Percentiles rank a stretch among this genome's conserved stretches.
phyloP scores from a whole-genome alignment of 768 basidiomycete species.

The Boletus sensibilis region DNA sequence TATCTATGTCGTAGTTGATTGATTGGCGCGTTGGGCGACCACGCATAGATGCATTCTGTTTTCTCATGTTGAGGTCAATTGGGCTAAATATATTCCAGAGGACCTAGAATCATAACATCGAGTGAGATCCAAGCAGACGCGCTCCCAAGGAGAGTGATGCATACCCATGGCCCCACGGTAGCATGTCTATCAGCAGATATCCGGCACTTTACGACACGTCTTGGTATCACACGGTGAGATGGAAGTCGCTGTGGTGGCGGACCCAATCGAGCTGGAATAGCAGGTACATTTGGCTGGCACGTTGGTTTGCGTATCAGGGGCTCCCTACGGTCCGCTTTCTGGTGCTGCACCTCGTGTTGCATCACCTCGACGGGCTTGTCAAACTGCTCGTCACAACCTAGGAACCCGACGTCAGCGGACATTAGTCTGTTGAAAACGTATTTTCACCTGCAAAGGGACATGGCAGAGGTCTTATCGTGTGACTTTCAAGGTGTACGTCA shows the following conservation, averaged over 20 bases:
- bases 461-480: slow-evolving; percentile 36
- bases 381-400: slow-evolving; percentile 56
- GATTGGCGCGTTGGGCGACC: slow-evolving; percentile 25
- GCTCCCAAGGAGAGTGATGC: slow-evolving; percentile 13
- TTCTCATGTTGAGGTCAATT: slow-evolving; percentile 35
- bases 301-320: slow-evolving; percentile 26
- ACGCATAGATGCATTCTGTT: slow-evolving; percentile 45
- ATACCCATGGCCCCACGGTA: slow-evolving; percentile 54
- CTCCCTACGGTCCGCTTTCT: slow-evolving; percentile 20
- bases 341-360: slow-evolving; percentile 48
- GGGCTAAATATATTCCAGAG: slow-evolving; percentile 44
- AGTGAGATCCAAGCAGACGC: slow-evolving; percentile 1
- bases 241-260: slow-evolving; percentile 46
- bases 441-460: slow-evolving; percentile 44
- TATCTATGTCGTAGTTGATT: slow-evolving; percentile 11
- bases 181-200: slow-evolving; percentile 55
- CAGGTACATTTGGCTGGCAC: slow-evolving; percentile 35
- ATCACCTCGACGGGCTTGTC: slow-evolving; percentile 45
- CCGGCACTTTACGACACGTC: slow-evolving; percentile 40
- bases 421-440: not conserved
- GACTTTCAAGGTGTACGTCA: slow-evolving; percentile 51
- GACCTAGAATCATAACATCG: slow-evolving; percentile 35
- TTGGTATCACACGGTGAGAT: slow-evolving; percentile 48
- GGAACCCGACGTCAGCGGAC: slow-evolving; percentile 11
- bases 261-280: slow-evolving; percentile 32